Percentiles rank a stretch among this genome's conserved stretches.
Conservation (phyloP, 805 yeast genomes). For the Wickerhamomyces tratensis region DNA sequence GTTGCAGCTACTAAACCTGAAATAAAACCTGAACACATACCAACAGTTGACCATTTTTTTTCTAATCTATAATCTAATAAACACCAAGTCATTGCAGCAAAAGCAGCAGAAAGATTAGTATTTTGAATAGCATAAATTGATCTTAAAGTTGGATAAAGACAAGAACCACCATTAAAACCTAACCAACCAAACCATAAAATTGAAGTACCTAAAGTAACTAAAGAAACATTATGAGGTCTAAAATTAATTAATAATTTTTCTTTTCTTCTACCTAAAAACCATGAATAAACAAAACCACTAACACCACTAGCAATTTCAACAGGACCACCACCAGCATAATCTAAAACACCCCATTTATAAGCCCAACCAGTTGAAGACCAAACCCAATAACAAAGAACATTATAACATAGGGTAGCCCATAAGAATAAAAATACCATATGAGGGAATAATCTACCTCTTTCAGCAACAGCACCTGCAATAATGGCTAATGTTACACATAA, state of each 20-base stretch:
- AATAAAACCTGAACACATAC: slow-evolving; percentile 89
- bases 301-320: slow-evolving; percentile 91
- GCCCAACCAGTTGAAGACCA: slow-evolving; percentile 97
- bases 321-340: slow-evolving; percentile 98
- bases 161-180: slow-evolving; percentile 88
- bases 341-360: slow-evolving; percentile 80
- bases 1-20: slow-evolving; percentile 97
- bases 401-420: slow-evolving; percentile 89
- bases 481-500: slow-evolving; percentile 87
- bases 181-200: slow-evolving; percentile 94
- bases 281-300: slow-evolving; percentile 81
- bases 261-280: slow-evolving; percentile 71
- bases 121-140: slow-evolving; percentile 89
- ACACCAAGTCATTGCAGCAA: slow-evolving; percentile 92
- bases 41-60: slow-evolving; percentile 89
- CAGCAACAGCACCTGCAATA: slow-evolving; percentile 87
- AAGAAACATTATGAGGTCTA: slow-evolving; percentile 90
- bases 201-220: slow-evolving; percentile 82
- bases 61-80: slow-evolving; percentile 81
- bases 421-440: slow-evolving; percentile 71
- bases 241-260: slow-evolving; percentile 70
- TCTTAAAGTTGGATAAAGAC: slow-evolving; percentile 70
- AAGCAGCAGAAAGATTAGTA: slow-evolving; percentile 80
- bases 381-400: slow-evolving; percentile 93
- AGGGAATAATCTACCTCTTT: slow-evolving; percentile 84